Percentiles rank a stretch among this genome's conserved stretches.
Conservation (phyloP, 2,329 filamentous ascomycete species). For the Talaromyces sp. region DNA sequence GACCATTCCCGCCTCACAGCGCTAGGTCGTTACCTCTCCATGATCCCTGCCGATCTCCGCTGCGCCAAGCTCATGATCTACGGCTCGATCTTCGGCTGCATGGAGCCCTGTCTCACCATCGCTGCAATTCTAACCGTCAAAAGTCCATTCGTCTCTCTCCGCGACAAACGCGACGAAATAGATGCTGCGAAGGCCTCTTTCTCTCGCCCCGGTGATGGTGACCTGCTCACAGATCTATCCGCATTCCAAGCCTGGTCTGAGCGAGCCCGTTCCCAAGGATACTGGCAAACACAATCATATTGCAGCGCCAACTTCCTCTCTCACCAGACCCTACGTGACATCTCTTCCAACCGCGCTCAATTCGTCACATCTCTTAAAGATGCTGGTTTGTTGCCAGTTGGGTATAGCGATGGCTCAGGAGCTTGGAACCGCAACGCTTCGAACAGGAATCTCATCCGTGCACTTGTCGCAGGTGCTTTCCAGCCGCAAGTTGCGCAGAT, state of each 20-base stretch:
- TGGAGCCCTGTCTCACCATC: slow-evolving; percentile 85
- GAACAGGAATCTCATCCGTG: slow-evolving; percentile 62
- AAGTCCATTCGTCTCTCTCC: slow-evolving; percentile 82
- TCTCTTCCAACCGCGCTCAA: slow-evolving; percentile 81
- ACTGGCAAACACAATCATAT: slow-evolving; percentile 62
- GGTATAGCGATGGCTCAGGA: slow-evolving; percentile 41
- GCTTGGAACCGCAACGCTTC: slow-evolving; percentile 35
- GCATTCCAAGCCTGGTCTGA: slow-evolving; percentile 82
- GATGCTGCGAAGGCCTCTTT: slow-evolving; percentile 76
- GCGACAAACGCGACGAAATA: slow-evolving; percentile 79
- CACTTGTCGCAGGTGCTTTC: slow-evolving; percentile 72
- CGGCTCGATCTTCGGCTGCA: slow-evolving; percentile 87
- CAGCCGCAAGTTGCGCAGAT: slow-evolving; percentile 89
- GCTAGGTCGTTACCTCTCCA: slow-evolving; percentile 87
- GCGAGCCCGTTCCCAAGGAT: slow-evolving; percentile 56
- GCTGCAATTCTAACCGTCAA: slow-evolving; percentile 88
- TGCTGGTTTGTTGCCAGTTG: slow-evolving; percentile 71
- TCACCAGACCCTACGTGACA: slow-evolving; percentile 81
- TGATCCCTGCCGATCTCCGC: slow-evolving; percentile 90
- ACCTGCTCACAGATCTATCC: slow-evolving; percentile 81
- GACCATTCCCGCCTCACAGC: slow-evolving; percentile 86
- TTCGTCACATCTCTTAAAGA: slow-evolving; percentile 85
- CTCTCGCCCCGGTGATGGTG: slow-evolving; percentile 71
- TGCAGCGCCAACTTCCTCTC: slow-evolving; percentile 86
- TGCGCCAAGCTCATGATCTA: slow-evolving; percentile 96